Evolutionary conservation across 345 rosid genomes (phyloP).

Genomic region (Eucalyptus regnans): DNA sequence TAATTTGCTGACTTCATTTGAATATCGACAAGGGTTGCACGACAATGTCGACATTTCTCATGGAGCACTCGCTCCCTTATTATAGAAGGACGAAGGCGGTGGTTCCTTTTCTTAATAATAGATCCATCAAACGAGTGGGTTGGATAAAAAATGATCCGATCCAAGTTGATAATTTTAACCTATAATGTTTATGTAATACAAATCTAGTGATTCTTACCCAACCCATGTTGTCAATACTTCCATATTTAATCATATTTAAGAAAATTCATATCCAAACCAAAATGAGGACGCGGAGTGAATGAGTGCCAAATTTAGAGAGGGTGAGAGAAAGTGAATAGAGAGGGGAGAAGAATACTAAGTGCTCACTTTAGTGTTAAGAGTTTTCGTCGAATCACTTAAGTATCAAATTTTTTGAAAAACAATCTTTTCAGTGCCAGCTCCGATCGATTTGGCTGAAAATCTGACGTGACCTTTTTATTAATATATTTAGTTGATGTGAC

Average conservation of each 20-base stretch:
- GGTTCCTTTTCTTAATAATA: neutral
- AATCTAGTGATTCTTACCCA: neutral
- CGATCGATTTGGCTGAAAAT: fast-evolving
- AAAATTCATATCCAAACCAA: fast-evolving
- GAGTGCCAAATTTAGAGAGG: neutral
- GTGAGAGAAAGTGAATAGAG: no score
- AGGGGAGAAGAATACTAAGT: no score
- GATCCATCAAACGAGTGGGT: neutral
- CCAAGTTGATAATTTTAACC: neutral
- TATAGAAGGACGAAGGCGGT: neutral
- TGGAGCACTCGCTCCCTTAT: neutral
- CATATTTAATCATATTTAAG: neutral
- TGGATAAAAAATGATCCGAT: no score
- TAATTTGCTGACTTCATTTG: neutral
- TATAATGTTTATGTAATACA: neutral
- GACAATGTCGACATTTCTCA: neutral
- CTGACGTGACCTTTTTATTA: fast-evolving
- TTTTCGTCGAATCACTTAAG: fast-evolving
- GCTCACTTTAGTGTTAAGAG: no score
- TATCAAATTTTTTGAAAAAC: no score
- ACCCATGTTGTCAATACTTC: no score
- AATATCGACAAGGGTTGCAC: neutral
- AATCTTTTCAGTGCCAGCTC: fast-evolving
- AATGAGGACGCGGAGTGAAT: fast-evolving
- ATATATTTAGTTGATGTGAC: no score